Percentiles rank a stretch among this genome's conserved stretches.
Conservation (phyloP, 345 rosid genomes). For the Citrus cavaleriei region DNA sequence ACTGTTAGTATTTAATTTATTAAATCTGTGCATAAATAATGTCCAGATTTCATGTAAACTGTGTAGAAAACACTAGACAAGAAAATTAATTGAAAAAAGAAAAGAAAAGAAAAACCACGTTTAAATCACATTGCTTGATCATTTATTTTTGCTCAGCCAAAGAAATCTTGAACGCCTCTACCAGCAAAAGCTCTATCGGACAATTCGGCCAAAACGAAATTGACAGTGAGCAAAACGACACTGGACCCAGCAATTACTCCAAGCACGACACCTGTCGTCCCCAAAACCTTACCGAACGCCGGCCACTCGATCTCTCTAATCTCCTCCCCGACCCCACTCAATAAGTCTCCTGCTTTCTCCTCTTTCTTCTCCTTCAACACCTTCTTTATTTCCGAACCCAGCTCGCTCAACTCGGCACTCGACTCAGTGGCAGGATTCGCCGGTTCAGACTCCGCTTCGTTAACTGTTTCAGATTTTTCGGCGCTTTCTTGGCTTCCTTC, state of each 20-base stretch:
- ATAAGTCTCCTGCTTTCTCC: conserved; percentile 37
- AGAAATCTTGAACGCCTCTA: conserved; percentile 82
- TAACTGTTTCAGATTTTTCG: conserved; percentile 24
- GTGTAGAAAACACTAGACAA: not conserved
- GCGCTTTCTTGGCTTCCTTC: conserved; percentile 58
- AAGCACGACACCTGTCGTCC: conserved; percentile 82
- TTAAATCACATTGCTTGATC: not conserved
- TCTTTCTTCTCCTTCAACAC: conserved; percentile 67
- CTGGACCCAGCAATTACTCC: conserved; percentile 95
- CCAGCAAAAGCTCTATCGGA: conserved; percentile 82
- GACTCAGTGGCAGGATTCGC: conserved; percentile 6
- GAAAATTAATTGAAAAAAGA: no score
- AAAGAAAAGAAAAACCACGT: no score
- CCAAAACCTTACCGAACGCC: conserved; percentile 73
- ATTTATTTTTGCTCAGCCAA: conserved; percentile 26
- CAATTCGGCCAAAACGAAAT: conserved; percentile 83
- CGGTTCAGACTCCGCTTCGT: conserved; percentile 21
- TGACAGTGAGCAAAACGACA: conserved; percentile 79
- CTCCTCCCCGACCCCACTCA: conserved; percentile 84
- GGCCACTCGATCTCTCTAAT: conserved; percentile 93
- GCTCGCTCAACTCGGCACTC: conserved; percentile 37
- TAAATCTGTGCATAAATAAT: not conserved
- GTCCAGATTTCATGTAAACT: not conserved
- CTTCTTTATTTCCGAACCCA: conserved; percentile 73
- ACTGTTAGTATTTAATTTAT: not conserved